Base-by-base conservation (phyloP, 371 early-diverging fungal genomes). In the Entomophthora muscae region DNA sequence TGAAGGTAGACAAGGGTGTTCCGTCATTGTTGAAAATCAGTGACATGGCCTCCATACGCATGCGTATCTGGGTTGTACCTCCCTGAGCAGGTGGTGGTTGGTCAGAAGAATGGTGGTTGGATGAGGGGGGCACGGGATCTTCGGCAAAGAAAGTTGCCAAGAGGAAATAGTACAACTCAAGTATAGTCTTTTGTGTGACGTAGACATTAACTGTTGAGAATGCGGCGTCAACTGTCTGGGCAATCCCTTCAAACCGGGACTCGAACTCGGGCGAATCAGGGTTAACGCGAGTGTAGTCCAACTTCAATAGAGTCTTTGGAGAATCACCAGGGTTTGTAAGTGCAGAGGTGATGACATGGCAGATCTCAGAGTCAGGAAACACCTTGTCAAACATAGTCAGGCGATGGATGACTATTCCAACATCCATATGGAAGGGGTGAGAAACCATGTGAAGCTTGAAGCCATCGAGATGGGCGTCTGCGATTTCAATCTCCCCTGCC, bases 11-110 rank as follows among this genome's bases (percentile, higher is more conserved):
- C 23, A 95, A 73, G 0, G 83, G 80, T 2, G 72, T 70, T 2
- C 89, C 90, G 64, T 90, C 88, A 64, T 91, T 84, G 65, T 89
- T 88, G n/a, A 95, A 70, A 12, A 89, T 76, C 66, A 94, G 80
- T 52, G 83, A 80, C 23, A 94, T 84, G 64, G 90, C 85, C 29
- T 83, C 85, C 64, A 63, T 63, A n/a, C 64, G 64, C 1, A 66
- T 7, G 1, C 64, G 52, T 2, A 64, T 66, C 52, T 52, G 10
- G 1, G 54, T 32, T 21, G 32, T 62, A 1, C 52, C 52, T 12
- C 63, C 68, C n/a, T n/a, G n/a, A n/a, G n/a, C n/a, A 10, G 24
- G 32, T 12, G 61, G 24, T 29, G 65, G 53, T 52, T 27, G 28
- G 55, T 68, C 21, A 27, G 62, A 26, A 30, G 72, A 7, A 30